phyloP scores from a whole-genome alignment of 2,329 filamentous ascomycete genomes.

The Cercospora zeina region DNA sequence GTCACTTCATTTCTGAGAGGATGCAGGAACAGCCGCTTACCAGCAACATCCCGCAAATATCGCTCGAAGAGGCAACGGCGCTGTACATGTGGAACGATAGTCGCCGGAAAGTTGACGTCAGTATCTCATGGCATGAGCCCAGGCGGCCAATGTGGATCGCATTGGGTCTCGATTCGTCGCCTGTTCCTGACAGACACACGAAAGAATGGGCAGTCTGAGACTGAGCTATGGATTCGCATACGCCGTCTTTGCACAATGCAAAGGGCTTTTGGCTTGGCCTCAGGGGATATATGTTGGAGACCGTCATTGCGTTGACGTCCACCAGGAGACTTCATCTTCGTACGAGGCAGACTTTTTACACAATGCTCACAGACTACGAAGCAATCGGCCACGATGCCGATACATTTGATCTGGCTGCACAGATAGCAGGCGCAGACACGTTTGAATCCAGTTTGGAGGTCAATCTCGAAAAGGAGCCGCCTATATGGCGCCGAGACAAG shows the following conservation, averaged over 20 bases:
- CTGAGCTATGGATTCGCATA: background rate
- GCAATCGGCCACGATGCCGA: conserved; percentile 18
- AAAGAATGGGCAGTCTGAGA: conserved; percentile 10
- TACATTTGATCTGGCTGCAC: conserved; percentile 13
- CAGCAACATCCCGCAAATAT: background rate
- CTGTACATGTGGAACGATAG: background rate
- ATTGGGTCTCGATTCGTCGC: background rate
- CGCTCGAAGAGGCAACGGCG: background rate
- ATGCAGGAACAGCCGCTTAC: background rate
- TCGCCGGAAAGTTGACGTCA: background rate
- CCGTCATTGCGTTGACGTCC: background rate
- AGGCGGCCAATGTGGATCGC: background rate
- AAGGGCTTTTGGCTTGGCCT: background rate
- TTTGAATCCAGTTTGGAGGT: conserved; percentile 19
- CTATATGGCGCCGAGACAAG: conserved; percentile 7
- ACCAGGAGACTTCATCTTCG: background rate
- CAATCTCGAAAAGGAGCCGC: conserved; percentile 15
- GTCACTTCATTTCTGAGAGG: background rate
- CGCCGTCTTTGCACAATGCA: background rate
- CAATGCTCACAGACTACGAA: conserved; percentile 22
- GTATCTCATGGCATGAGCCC: background rate
- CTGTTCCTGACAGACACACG: background rate
- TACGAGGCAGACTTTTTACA: background rate
- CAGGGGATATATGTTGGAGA: conserved; percentile 6
- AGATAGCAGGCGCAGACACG: conserved; percentile 16